Percentiles rank a stretch among this genome's conserved stretches.
These are phyloP conservation scores for Fusarium poae DNA, from an alignment of 2,329 filamentous ascomycete genomes.

Conservation along the genomic window DNA sequence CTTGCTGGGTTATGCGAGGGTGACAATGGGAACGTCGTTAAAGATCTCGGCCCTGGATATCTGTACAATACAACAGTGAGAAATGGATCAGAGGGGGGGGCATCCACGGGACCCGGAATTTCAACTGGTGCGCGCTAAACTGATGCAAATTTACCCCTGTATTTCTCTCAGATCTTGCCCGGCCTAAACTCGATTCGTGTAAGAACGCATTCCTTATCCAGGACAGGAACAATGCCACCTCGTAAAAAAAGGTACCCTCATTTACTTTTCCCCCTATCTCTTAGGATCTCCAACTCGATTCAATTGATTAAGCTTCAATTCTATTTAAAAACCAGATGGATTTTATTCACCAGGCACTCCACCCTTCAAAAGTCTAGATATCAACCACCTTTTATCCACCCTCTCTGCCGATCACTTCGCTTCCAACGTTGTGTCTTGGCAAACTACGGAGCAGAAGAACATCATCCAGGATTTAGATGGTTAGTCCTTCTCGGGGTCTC, in stretches of 20 bases:
- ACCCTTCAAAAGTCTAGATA: neutral
- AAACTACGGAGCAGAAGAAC: neutral
- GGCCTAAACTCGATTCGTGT: neutral
- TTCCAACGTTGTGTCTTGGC: neutral
- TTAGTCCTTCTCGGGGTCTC: neutral
- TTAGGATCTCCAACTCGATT: neutral
- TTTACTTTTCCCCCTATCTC: constrained; percentile 1
- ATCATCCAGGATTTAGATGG: neutral
- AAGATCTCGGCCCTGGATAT: constrained; percentile 15
- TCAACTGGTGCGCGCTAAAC: constrained; percentile 18
- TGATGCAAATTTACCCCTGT: constrained; percentile 3
- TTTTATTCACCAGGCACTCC: neutral
- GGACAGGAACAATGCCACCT: neutral
- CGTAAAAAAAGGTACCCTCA: constrained; percentile 17
- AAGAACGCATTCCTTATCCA: constrained; percentile 4
- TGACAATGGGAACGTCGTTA: constrained; percentile 2
- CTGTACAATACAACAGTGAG: constrained; percentile 4
- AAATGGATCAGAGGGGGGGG: constrained; percentile 16
- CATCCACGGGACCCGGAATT: constrained; percentile 11
- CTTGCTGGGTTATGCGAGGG: neutral
- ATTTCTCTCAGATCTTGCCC: neutral
- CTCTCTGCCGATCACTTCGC: neutral
- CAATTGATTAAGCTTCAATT: neutral
- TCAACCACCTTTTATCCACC: neutral
- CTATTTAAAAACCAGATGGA: neutral